Evolutionary conservation across 257 asterid genomes (phyloP).

Genomic region (Thymus quinquecostatus): DNA sequence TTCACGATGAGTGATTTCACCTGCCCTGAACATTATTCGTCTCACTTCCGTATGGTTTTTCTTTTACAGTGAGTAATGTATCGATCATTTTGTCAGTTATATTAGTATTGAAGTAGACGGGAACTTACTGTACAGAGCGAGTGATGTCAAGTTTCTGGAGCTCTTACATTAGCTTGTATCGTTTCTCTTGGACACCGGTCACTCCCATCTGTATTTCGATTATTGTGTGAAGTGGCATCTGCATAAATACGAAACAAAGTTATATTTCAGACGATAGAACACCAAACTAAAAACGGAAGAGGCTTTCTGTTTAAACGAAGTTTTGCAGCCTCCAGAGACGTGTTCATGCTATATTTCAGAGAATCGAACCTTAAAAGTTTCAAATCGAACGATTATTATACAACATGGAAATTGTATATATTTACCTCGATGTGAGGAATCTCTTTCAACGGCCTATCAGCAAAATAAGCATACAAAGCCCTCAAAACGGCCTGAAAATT

Average conservation of each 20-base stretch:
- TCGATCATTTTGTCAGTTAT: slow-evolving; percentile 27
- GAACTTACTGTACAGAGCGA: slow-evolving; percentile 30
- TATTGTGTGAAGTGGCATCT: slow-evolving; percentile 96
- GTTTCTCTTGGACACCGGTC: slow-evolving; percentile 95
- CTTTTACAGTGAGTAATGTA: slow-evolving; percentile 16
- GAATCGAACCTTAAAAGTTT: background rate
- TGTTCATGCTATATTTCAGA: background rate
- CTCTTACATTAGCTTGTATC: slow-evolving; percentile 87
- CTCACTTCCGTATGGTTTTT: background rate
- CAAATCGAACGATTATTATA: background rate
- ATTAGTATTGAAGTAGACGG: slow-evolving; percentile 19
- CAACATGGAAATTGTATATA: background rate
- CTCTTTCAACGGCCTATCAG: slow-evolving; percentile 96
- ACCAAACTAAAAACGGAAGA: background rate
- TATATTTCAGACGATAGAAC: background rate
- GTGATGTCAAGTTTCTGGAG: background rate
- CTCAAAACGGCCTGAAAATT: slow-evolving; percentile 84
- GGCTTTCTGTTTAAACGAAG: background rate
- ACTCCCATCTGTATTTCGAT: slow-evolving; percentile 99
- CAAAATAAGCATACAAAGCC: slow-evolving; percentile 97
- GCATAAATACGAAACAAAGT: slow-evolving; percentile 31
- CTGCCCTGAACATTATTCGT: slow-evolving; percentile 2
- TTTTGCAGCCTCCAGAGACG: slow-evolving; percentile 5
- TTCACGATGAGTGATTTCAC: background rate
- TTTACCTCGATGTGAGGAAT: slow-evolving; percentile 93